Conservation (phyloP, 805 yeast species). For the Debaryomyces hansenii region DNA sequence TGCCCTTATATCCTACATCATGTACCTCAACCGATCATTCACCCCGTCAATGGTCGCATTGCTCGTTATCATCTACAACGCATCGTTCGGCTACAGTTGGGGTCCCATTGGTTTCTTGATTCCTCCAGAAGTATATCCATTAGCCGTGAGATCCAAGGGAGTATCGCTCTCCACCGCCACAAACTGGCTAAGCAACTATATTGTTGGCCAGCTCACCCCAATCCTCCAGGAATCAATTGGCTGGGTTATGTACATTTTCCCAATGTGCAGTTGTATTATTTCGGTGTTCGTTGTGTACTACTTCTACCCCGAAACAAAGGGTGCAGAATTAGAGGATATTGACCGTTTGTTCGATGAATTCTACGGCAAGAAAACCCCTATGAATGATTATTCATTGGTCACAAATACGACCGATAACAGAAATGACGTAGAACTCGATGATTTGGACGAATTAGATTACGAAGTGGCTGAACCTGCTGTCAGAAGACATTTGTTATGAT, state of each 20-base stretch:
- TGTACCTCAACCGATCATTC: conserved; percentile 29
- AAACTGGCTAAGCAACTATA: conserved; percentile 46
- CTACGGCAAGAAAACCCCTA: conserved; percentile 19
- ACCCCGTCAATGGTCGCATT: conserved; percentile 42
- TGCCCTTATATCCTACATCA: conserved; percentile 29
- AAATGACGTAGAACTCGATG: conserved; percentile 14
- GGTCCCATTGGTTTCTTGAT: conserved; percentile 47
- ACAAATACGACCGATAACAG: not conserved
- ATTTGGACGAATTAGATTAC: conserved; percentile 19
- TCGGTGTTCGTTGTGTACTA: conserved; percentile 33
- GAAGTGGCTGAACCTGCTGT: conserved; percentile 8
- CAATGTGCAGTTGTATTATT: conserved; percentile 37
- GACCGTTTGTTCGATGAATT: conserved; percentile 38
- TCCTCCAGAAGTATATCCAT: conserved; percentile 46
- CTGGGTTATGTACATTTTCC: conserved; percentile 44
- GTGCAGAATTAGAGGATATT: conserved; percentile 44
- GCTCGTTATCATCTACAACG: conserved; percentile 43
- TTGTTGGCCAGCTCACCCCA: conserved; percentile 47
- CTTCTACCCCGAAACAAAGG: conserved; percentile 46
- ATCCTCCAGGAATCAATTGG: conserved; percentile 37
- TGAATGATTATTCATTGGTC: conserved; percentile 14
- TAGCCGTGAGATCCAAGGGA: conserved; percentile 44
- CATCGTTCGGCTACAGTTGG: conserved; percentile 46
- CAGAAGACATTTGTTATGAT: conserved; percentile 1
- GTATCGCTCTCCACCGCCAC: conserved; percentile 46